Percentiles rank a stretch among this genome's conserved stretches.
Evolutionary conservation across 495 filamentous ascomycete species (phyloP).

Genomic region (Penicillium robsamsonii): DNA sequence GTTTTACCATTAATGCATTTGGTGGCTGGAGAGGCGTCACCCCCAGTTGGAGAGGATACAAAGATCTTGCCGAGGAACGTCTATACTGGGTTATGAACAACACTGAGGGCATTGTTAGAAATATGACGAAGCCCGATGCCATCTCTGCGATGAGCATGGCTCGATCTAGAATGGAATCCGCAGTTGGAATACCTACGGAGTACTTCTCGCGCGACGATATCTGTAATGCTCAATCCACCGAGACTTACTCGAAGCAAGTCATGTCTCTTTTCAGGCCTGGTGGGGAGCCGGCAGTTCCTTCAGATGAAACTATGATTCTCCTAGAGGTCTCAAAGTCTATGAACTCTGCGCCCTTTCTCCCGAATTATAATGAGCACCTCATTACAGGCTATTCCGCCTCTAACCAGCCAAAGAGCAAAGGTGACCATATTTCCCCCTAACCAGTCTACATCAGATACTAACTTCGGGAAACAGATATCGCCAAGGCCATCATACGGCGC

Average conservation of each 20-base stretch:
- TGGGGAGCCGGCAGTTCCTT: constrained; percentile 9
- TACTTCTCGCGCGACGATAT: constrained; percentile 43
- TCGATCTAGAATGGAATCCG: constrained; percentile 39
- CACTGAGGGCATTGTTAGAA: constrained; percentile 17
- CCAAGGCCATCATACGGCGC: constrained; percentile 43
- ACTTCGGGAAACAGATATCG: constrained; percentile 31
- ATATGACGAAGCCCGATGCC: constrained; percentile 38
- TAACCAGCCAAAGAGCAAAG: constrained; percentile 48
- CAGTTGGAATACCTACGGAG: constrained; percentile 37
- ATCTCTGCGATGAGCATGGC: constrained; percentile 45
- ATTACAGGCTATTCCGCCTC: constrained; percentile 37
- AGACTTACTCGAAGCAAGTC: constrained; percentile 45
- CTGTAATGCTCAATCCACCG: constrained; percentile 38
- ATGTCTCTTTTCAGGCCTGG: constrained; percentile 33
- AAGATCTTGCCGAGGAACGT: constrained; percentile 48
- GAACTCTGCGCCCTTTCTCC: constrained; percentile 42
- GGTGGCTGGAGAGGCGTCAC: constrained; percentile 50
- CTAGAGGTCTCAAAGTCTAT: constrained; percentile 48
- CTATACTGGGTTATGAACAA: constrained; percentile 51
- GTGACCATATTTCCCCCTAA: constrained; percentile 10
- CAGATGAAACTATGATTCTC: constrained; percentile 48
- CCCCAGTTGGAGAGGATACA: constrained; percentile 47
- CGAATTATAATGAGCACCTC: constrained; percentile 43
- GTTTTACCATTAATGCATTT: constrained; percentile 44
- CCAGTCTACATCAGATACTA: background rate